Conservation (phyloP, 768 basidiomycete genomes). For the Paxillus ammoniavirescens region DNA sequence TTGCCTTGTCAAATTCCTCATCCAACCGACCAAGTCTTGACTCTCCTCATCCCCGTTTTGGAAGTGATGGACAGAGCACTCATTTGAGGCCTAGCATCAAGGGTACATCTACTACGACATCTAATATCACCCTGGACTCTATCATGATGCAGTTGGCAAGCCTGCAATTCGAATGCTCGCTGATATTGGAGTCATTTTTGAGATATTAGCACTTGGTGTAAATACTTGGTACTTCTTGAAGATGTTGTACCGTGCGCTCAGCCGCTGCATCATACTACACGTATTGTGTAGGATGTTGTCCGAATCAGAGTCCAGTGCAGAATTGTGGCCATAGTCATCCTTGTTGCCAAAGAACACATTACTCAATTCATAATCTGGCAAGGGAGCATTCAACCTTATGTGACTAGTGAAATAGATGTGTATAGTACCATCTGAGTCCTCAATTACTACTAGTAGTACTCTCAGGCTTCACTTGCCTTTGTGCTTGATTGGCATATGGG, state of each 20-base stretch:
- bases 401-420: too few species aligned
- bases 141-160: constrained; percentile 17
- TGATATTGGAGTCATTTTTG: constrained; percentile 11
- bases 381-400: neutral
- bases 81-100: constrained; percentile 25
- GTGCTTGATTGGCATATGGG: too few species aligned
- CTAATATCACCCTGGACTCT: constrained; percentile 14
- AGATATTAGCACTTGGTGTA: too few species aligned
- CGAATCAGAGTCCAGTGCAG: constrained; percentile 46
- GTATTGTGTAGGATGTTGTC: constrained; percentile 61
- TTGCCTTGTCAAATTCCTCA: constrained; percentile 20
- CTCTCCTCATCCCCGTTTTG: constrained; percentile 14
- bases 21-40: constrained; percentile 18
- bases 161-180: constrained; percentile 15
- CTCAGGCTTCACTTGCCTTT: too few species aligned
- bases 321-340: constrained; percentile 34
- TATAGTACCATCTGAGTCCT: too few species aligned
- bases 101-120: constrained; percentile 11
- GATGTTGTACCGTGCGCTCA: constrained; percentile 66
- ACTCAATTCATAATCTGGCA: constrained; percentile 48
- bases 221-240: constrained; percentile 43
- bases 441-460: too few species aligned
- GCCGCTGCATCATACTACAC: constrained; percentile 89
- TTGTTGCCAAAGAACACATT: constrained; percentile 51
- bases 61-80: constrained; percentile 20